A percentile compares a stretch with the other conserved stretches of the same genome.
Conservation (phyloP, 1,139 yeast species). For the Blastobotrys serpentis region DNA sequence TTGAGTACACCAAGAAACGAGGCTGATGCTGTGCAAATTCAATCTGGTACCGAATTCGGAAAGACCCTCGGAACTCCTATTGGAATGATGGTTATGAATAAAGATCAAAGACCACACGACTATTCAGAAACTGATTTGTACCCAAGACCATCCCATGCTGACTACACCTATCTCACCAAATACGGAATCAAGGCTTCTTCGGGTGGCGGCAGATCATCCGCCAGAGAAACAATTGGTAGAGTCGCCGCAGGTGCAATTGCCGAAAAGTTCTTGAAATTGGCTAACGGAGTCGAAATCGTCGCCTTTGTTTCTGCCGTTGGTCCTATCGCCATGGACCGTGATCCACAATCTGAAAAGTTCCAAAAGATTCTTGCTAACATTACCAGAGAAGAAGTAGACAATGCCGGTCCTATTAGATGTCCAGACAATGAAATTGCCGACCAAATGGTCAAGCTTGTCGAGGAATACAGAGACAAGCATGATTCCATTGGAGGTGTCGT, state of each 20-base stretch:
- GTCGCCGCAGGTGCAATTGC: conserved; percentile 99
- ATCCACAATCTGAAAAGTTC: conserved; percentile 63
- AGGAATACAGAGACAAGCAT: conserved; percentile 77
- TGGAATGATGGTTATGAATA: conserved; percentile 87
- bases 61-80: conserved; percentile 92
- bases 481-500: conserved; percentile 98
- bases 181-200: conserved; percentile 91
- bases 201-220: conserved; percentile 97
- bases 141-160: conserved; percentile 98
- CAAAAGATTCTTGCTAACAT: conserved; percentile 65
- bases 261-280: conserved; percentile 76
- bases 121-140: conserved; percentile 90
- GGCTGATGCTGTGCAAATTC: conserved; percentile 88
- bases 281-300: conserved; percentile 86
- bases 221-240: conserved; percentile 96
- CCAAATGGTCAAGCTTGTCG: conserved; percentile 82
- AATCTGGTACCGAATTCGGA: conserved; percentile 92
- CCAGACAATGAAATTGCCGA: conserved; percentile 74
- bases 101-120: conserved; percentile 96
- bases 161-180: conserved; percentile 85
- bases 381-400: conserved; percentile 87
- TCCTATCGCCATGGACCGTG: conserved; percentile 68
- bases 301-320: conserved; percentile 96
- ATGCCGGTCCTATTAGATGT: conserved; percentile 87
- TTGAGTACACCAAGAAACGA: conserved; percentile 93